Evolutionary conservation across 139 green algal species (phyloP).

Genomic region (Diplosphaera chodatii): DNA sequence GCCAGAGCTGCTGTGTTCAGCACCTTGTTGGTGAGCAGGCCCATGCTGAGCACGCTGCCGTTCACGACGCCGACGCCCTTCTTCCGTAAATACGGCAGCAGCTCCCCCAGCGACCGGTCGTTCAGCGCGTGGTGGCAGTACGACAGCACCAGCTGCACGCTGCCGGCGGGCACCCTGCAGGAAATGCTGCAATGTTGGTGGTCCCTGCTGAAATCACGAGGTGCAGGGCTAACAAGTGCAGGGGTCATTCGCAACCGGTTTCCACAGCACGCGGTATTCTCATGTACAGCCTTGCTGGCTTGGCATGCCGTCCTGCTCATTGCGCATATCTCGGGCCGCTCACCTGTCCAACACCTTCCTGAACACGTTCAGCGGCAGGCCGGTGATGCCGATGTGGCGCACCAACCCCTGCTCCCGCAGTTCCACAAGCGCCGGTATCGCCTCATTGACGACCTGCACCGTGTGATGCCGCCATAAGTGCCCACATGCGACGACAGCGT

Average conservation of each 20-base stretch:
- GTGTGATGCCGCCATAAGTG: too few species aligned
- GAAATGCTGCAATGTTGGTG: too few species aligned
- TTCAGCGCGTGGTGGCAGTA: constrained; percentile 92
- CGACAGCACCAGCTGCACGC: constrained; percentile 78
- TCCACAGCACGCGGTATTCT: too few species aligned
- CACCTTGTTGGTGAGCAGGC: constrained; percentile 70
- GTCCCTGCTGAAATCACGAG: too few species aligned
- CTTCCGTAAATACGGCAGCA: constrained; percentile 53
- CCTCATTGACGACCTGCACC: constrained; percentile 73
- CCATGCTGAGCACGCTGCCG: constrained; percentile 85
- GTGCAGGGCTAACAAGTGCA: too few species aligned
- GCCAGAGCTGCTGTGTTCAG: too few species aligned
- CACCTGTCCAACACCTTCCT: constrained; percentile 69
- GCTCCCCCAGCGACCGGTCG: constrained; percentile 56
- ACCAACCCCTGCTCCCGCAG: constrained; percentile 78
- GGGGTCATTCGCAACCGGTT: too few species aligned
- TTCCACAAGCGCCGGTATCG: constrained; percentile 76
- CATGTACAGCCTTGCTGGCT: too few species aligned
- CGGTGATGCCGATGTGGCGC: constrained; percentile 83
- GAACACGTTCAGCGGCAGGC: constrained; percentile 79
- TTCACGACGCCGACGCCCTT: constrained; percentile 81
- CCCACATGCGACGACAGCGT: too few species aligned
- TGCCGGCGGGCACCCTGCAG: constrained; percentile 42
- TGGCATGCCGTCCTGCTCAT: too few species aligned
- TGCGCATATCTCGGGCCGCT: too few species aligned